Base-by-base conservation (phyloP, 2,329 filamentous ascomycete genomes). In the Zymoseptoria ardabiliae region DNA sequence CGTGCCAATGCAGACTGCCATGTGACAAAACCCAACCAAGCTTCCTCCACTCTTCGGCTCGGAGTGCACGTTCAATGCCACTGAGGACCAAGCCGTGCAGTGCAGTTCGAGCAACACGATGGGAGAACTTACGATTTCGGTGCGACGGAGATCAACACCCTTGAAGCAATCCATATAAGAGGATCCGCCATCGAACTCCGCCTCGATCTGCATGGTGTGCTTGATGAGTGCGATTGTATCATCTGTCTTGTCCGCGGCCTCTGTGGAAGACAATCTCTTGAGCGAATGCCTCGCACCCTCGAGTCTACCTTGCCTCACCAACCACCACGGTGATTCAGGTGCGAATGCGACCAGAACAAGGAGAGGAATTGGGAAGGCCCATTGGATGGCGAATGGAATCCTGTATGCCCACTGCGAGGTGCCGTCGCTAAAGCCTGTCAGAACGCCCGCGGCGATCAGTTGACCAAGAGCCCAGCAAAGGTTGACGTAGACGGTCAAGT, bases 401-500 rank as follows among this genome's bases (percentile, higher is more conserved):
- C 71, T 68, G 57, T 73, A 77, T 4, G 72, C 72, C 74, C 73
- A 76, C 23, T 69, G 62, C 48, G 52, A 35, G 11, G 54, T 28
- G 22, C 54, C 35, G 22, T 54, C 50, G 20, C 50, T 63, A 2
- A 66, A 66, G 7, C 58, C 70, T 17, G 64, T 65, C n/a, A 68
- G 62, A 1, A 73, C 68, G 4, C 70, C 71, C 49, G 69, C 69
- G 10, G 70, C 81, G 79, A 68, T 82, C 20, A 77, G 65, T 58
- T 77, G 74, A 2, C 76, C 76, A 30, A 77, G 69, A 8, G 71
- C 73, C 74, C 75, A 78, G 64, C 74, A 76, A 52, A 76, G 64
- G 54, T 76, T 76, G 52, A 76, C 61, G 60, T 80, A 85, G n/a
- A 79, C 80, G 1, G 82, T 85, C n/a, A 85, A 72, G 55, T 81